Percentiles rank a stretch among this genome's conserved stretches.
Evolutionary conservation across 179 eudicot genomes (phyloP).

Genomic region (Amaranthus tricolor): DNA sequence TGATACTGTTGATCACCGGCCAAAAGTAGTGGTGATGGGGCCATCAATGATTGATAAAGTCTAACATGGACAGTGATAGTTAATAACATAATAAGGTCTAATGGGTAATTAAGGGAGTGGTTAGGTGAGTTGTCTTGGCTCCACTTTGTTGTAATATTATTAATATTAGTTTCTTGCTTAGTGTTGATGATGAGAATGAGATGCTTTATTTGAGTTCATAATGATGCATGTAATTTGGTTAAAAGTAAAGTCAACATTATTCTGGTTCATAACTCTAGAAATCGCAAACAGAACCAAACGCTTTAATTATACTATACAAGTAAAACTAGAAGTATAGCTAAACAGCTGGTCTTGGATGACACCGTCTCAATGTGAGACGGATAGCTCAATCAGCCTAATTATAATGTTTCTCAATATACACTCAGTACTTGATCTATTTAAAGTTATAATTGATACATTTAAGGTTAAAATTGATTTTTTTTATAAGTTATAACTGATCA

Average conservation of each 20-base stretch:
- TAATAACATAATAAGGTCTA: conserved; percentile 20
- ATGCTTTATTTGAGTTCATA: conserved; percentile 3
- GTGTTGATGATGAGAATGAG: neutral
- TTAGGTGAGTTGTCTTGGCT: conserved; percentile 35
- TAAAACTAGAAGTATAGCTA: too few relatives aligned
- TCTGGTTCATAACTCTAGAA: too few relatives aligned
- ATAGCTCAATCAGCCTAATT: too few relatives aligned
- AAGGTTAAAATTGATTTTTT: too few relatives aligned
- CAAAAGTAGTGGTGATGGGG: conserved; percentile 27
- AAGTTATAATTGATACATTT: too few relatives aligned
- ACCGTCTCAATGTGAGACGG: too few relatives aligned
- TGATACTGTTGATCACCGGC: conserved; percentile 27
- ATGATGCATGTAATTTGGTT: neutral
- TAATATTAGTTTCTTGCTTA: conserved; percentile 15
- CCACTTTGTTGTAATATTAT: conserved; percentile 21
- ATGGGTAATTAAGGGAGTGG: conserved; percentile 27
- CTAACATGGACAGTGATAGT: conserved; percentile 23
- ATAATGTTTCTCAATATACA: too few relatives aligned
- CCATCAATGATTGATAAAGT: conserved; percentile 32
- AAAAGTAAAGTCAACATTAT: neutral
- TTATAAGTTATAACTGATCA: too few relatives aligned
- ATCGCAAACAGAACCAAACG: too few relatives aligned
- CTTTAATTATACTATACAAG: too few relatives aligned
- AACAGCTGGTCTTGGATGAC: too few relatives aligned
- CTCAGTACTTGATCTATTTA: too few relatives aligned